phyloP scores from a whole-genome alignment of 1,284 basidiomycete genomes.

The Apiotrichum gracile region DNA sequence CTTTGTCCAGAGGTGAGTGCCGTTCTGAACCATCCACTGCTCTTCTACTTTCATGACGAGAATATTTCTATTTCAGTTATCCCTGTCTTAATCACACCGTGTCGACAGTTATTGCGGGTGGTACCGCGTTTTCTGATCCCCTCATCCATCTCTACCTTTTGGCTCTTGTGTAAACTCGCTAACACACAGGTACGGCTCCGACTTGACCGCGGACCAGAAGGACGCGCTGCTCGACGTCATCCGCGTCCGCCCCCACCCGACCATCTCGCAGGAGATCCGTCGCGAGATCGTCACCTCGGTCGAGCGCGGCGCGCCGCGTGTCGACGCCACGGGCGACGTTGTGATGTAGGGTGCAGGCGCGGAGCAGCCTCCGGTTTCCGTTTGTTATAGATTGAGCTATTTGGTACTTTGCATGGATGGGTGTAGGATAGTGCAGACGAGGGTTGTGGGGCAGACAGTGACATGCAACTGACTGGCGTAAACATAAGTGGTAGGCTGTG shows the following conservation, averaged over 20 bases:
- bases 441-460: no score
- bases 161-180: no score
- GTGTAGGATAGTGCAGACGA: neutral
- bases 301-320: conserved; percentile 49
- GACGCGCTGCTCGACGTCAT: conserved; percentile 93
- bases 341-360: conserved; percentile 30
- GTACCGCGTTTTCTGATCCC: no score
- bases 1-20: conserved; percentile 76
- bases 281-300: conserved; percentile 61
- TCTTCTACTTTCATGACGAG: no score
- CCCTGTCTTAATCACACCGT: no score
- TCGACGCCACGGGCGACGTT: conserved; percentile 42
- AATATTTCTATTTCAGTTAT: neutral
- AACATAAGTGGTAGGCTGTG: neutral
- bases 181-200: conserved; percentile 74
- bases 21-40: no score
- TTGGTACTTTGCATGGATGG: neutral
- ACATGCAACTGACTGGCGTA: no score
- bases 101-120: no score
- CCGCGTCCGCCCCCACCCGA: conserved; percentile 75
- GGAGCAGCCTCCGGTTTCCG: neutral
- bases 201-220: conserved; percentile 95
- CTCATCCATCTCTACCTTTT: no score
- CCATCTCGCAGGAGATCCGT: conserved; percentile 85
- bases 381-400: neutral